Evolutionary conservation across 345 rosid genomes (phyloP), one percentile per base, ranked within the genome.

Genomic region (Iberis pinnata): DNA sequence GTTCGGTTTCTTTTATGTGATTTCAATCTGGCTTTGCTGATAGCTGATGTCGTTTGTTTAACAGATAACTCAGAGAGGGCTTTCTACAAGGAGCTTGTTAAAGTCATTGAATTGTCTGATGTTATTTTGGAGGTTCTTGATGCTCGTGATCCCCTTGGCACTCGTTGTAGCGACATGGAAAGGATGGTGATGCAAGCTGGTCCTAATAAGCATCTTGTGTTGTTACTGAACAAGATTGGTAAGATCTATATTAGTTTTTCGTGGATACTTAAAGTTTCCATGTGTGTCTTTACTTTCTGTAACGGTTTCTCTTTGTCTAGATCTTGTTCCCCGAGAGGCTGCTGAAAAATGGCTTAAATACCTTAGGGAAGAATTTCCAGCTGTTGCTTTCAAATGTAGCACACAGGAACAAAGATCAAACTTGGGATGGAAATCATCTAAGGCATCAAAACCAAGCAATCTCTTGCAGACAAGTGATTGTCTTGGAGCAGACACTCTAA

Each of bases 241-340:
- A 70, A 47, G 38, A 18, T 58, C n/a, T 58, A 20, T 46, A 4
- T 6, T 18, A 17, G 9, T 41, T 12, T 61, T 16, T 62, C n/a
- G 5, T 55, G n/a, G 18, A n/a, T 19, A 6, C 56, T 6, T 11
- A 12, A 5, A 13, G 12, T 19, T 38, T 32, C 14, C 0, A 6
- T 12, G 4, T 26, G 42, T 11, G 36, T 50, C 12, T 39, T 18
- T 9, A 6, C 36, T 17, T 40, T 51, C 51, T 44, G 31, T 67
- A 35, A 47, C 4, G 6, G 2, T 11, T 9, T 35, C n/a, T 37
- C 64, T 43, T 4, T 19, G 5, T 61, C 46, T 68, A 90, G 98
- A 92, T 86, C 97, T 92, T 67, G 98, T 83, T 56, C 97, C 98
- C n/a, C 71, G 87, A 46, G 98, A 92, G 80, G 72, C 96, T 75